Conservation (phyloP, 2,329 filamentous ascomycete genomes). For the Hyphodiscus sp. region DNA sequence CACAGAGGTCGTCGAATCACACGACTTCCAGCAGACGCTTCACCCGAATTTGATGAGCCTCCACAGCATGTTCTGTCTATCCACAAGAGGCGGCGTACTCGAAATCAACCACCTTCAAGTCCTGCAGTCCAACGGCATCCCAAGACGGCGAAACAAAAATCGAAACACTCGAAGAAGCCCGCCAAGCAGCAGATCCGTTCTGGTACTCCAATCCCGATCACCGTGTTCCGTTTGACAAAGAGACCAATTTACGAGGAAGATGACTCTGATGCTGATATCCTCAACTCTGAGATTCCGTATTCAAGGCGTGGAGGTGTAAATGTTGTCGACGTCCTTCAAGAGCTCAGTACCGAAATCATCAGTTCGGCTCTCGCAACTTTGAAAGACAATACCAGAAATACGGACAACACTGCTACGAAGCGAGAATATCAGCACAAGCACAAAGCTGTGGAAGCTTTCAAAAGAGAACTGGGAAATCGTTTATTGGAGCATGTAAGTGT, state of each 20-base stretch:
- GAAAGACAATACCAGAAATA: constrained; percentile 36
- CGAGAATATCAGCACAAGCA: constrained; percentile 50
- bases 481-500: constrained; percentile 52
- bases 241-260: constrained; percentile 35
- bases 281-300: constrained; percentile 47
- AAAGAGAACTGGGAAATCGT: constrained; percentile 47
- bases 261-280: constrained; percentile 38
- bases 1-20: constrained; percentile 33
- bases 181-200: constrained; percentile 21
- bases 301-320: constrained; percentile 50
- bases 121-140: constrained; percentile 20
- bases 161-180: constrained; percentile 26
- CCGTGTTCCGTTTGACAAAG: constrained; percentile 53
- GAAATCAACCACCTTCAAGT: constrained; percentile 5
- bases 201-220: constrained; percentile 49
- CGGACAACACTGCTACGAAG: constrained; percentile 40
- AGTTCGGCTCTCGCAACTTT: constrained; percentile 43
- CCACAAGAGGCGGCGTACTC: constrained; percentile 12
- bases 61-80: constrained; percentile 29
- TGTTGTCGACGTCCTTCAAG: constrained; percentile 53
- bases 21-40: constrained; percentile 20
- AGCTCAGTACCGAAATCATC: constrained; percentile 56
- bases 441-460: constrained; percentile 51
- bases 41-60: constrained; percentile 33
- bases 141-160: constrained; percentile 7